Conservation (phyloP, 345 rosid species). For the Durio zibethinus region DNA sequence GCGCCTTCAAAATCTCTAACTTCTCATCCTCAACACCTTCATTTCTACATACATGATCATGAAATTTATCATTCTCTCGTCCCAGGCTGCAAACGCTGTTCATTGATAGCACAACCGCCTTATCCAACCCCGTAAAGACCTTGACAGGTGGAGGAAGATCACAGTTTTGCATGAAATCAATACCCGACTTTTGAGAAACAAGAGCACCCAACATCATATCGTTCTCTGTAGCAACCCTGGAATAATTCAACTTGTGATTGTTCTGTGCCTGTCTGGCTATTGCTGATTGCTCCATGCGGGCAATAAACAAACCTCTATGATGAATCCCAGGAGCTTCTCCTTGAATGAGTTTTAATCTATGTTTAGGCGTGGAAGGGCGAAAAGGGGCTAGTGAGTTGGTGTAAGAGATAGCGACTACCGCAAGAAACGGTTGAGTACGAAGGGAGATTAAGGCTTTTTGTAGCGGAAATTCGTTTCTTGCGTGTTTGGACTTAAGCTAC, state of each 20-base stretch:
- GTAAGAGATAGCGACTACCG: slow-evolving; percentile 5
- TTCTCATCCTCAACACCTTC: slow-evolving; percentile 12
- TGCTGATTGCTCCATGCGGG: neutral
- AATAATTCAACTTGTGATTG: slow-evolving; percentile 12
- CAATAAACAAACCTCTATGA: neutral
- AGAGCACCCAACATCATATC: slow-evolving; percentile 27
- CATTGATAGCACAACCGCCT: slow-evolving; percentile 11
- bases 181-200: slow-evolving; percentile 17
- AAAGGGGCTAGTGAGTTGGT: neutral
- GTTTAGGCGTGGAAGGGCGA: neutral
- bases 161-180: slow-evolving; percentile 44
- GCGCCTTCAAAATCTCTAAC: slow-evolving; percentile 56
- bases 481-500: neutral
- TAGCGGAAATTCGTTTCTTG: slow-evolving; percentile 31
- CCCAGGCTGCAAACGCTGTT: neutral
- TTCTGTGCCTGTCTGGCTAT: slow-evolving; percentile 16
- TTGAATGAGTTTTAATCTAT: neutral
- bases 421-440: slow-evolving; percentile 18
- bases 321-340: neutral
- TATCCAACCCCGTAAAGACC: slow-evolving; percentile 38
- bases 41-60: neutral
- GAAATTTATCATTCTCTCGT: neutral
- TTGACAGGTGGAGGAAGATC: slow-evolving; percentile 58
- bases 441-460: neutral
- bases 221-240: slow-evolving; percentile 8